Percentiles rank a stretch among this genome's conserved stretches.
phyloP scores from a whole-genome alignment of 495 filamentous ascomycete species.

The Endocarpon pusillum region DNA sequence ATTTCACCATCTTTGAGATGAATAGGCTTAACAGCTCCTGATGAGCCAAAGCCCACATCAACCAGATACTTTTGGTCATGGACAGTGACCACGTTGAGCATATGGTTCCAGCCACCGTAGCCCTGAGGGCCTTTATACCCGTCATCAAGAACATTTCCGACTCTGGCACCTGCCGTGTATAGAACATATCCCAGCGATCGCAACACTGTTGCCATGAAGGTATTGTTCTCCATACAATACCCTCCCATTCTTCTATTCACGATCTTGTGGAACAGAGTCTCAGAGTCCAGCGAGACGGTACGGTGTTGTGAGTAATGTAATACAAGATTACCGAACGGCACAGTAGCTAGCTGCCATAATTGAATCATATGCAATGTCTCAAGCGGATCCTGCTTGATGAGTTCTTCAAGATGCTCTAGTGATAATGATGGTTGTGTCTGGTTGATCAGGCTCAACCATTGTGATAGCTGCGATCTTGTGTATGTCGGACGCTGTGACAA shows the following conservation, averaged over 20 bases:
- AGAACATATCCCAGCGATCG: constrained; percentile 41
- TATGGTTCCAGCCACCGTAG: constrained; percentile 28
- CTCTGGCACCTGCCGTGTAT: constrained; percentile 29
- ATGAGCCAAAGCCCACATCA: constrained; percentile 57
- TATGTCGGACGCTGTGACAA: too few species aligned
- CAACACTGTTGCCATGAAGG: constrained; percentile 43
- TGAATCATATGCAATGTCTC: constrained; percentile 16
- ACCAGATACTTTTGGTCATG: constrained; percentile 36
- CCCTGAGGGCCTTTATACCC: constrained; percentile 7
- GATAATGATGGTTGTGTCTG: constrained; percentile 1
- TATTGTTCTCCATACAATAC: constrained; percentile 65
- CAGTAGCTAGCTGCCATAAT: constrained; percentile 32
- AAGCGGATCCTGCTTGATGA: constrained; percentile 12
- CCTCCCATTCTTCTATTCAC: constrained; percentile 47
- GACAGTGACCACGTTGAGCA: constrained; percentile 50
- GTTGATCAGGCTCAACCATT: constrained; percentile 19
- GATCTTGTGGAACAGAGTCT: constrained; percentile 47
- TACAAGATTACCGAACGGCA: constrained; percentile 53
- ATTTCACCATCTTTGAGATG: constrained; percentile 26
- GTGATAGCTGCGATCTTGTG: constrained; percentile 17
- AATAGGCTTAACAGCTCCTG: constrained; percentile 36
- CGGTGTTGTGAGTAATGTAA: constrained; percentile 40
- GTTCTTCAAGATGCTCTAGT: constrained; percentile 10
- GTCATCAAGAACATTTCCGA: constrained; percentile 13
- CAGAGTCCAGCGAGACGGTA: constrained; percentile 37